Percentiles rank a stretch among this genome's conserved stretches.
Conservation (phyloP, 306 rosid genomes). For the apple (Malus domestica) region DNA sequence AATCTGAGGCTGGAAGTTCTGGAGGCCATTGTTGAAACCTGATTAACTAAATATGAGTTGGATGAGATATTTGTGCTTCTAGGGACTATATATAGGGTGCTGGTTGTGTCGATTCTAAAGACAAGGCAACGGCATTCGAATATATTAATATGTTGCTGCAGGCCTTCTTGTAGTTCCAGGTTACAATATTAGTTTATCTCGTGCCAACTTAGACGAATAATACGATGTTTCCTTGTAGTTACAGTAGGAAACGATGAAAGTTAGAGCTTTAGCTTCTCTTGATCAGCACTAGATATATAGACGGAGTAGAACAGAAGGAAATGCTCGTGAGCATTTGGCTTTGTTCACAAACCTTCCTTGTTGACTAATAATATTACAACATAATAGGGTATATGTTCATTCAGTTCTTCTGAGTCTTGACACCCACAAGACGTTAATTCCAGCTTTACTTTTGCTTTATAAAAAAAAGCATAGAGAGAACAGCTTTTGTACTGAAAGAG, state of each 20-base stretch:
- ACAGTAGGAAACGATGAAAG: not conserved
- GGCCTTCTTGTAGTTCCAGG: not conserved
- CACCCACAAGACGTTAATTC: too few species aligned
- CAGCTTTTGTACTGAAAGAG: too few species aligned
- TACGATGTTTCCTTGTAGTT: not conserved
- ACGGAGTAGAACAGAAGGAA: not conserved
- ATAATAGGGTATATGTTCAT: too few species aligned
- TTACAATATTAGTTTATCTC: not conserved
- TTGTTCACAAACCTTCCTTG: too few species aligned
- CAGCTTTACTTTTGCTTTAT: too few species aligned
- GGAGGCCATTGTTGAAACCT: not conserved
- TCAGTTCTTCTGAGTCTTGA: too few species aligned
- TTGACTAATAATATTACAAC: too few species aligned
- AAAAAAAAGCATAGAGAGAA: too few species aligned
- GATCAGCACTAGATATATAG: not conserved
- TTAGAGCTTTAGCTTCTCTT: too few species aligned
- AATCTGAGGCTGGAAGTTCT: slow-evolving; percentile 4
- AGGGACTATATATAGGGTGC: not conserved
- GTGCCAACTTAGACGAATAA: too few species aligned
- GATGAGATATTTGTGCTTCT: not conserved
- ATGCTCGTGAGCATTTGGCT: not conserved
- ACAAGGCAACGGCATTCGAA: not conserved
- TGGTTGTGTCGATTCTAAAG: not conserved
- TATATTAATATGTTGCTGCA: not conserved
- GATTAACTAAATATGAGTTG: not conserved